A percentile compares a stretch with the other conserved stretches of the same genome.
Evolutionary conservation across 371 early-diverging fungal genomes (phyloP).

Genomic region (Syncephalastrum monosporum): DNA sequence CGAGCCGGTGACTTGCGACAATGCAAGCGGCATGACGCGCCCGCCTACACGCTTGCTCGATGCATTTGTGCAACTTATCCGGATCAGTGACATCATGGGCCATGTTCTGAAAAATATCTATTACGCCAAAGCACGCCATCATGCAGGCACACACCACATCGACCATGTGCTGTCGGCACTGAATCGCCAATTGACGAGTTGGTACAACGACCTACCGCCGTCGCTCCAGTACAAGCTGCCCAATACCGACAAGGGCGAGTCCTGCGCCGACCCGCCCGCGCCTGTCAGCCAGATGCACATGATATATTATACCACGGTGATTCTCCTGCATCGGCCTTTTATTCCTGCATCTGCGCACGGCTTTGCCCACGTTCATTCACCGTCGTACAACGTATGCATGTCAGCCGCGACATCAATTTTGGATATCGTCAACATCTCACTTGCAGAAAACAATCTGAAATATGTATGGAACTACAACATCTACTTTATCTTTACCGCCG

Average conservation of each 20-base stretch:
- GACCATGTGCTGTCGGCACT: conserved; percentile 37
- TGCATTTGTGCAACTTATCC: conserved; percentile 34
- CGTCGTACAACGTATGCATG: conserved; percentile 42
- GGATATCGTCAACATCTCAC: conserved; percentile 32
- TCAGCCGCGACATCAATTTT: conserved; percentile 42
- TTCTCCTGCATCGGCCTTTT: conserved; percentile 44
- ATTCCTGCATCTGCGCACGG: conserved; percentile 25
- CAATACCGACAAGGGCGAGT: conserved; percentile 10
- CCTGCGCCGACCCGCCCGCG: conserved; percentile 13
- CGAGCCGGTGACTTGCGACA: conserved; percentile 14
- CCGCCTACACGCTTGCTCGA: conserved; percentile 31
- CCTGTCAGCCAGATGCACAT: conserved; percentile 46
- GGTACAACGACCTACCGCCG: conserved; percentile 45
- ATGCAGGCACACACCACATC: conserved; percentile 23
- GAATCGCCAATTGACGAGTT: conserved; percentile 40
- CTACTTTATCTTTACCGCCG: conserved; percentile 23
- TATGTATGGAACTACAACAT: conserved; percentile 19
- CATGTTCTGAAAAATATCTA: conserved; percentile 48
- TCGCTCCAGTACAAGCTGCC: conserved; percentile 36
- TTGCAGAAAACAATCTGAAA: conserved; percentile 12
- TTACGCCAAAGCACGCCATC: conserved; percentile 35
- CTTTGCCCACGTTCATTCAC: conserved; percentile 3
- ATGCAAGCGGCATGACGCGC: conserved; percentile 8
- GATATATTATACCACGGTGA: conserved; percentile 43
- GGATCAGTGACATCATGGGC: conserved; percentile 43